Conservation (phyloP, 345 rosid species). For the Gossypium rotundifolium region DNA sequence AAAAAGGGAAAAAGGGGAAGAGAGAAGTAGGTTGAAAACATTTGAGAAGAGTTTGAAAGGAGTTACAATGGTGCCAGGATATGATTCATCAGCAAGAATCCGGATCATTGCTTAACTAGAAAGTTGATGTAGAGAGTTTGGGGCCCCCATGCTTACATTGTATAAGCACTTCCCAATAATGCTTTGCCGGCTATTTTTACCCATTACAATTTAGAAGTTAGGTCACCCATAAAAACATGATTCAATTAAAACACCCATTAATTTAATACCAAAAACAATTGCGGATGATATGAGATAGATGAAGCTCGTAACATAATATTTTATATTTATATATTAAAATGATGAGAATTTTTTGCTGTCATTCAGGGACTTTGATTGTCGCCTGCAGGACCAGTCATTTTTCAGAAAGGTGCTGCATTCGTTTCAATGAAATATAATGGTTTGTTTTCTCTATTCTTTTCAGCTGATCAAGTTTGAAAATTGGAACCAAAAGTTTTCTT, state of each 20-base stretch:
- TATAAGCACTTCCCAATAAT: constrained; percentile 55
- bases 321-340: not conserved
- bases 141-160: constrained; percentile 24
- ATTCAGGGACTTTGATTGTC: constrained; percentile 5
- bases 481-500: not conserved
- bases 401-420: constrained; percentile 12
- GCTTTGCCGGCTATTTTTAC: constrained; percentile 55
- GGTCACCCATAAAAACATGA: constrained; percentile 51
- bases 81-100: constrained; percentile 67
- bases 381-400: constrained; percentile 1
- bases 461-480: constrained; percentile 6
- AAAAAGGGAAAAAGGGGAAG: not conserved
- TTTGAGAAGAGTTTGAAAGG: constrained; percentile 32
- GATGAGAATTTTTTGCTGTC: not conserved
- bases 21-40: constrained; percentile 35
- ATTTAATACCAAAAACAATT: not conserved
- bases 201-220: constrained; percentile 32
- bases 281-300: not conserved
- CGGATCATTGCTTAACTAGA: constrained; percentile 66
- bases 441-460: not conserved
- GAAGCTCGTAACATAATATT: not conserved
- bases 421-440: constrained; percentile 10
- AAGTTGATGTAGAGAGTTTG: constrained; percentile 46
- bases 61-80: constrained; percentile 51
- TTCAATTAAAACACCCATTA: not conserved